Percentiles rank a stretch among this genome's conserved stretches.
These are phyloP conservation scores for Hericium erinaceus DNA, from an alignment of 768 basidiomycete genomes.

Conservation along the genomic window DNA sequence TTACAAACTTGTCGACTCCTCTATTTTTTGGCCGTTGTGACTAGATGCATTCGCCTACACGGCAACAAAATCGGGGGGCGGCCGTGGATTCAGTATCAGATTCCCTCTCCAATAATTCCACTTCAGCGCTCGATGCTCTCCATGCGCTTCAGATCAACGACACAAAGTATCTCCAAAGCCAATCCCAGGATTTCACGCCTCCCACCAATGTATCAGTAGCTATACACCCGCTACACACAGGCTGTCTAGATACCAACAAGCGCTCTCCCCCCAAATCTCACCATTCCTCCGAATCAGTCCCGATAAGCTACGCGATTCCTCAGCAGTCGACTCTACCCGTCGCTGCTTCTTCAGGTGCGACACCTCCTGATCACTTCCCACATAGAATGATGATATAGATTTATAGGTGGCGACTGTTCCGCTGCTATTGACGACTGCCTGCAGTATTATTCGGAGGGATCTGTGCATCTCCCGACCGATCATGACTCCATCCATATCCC, in stretches of 20 bases:
- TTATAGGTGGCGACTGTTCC: background rate
- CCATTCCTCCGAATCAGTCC: background rate
- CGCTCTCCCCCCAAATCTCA: background rate
- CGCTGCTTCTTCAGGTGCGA: background rate
- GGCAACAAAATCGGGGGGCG: too few species aligned
- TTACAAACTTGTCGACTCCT: too few species aligned
- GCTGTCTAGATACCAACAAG: background rate
- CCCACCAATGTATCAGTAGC: background rate
- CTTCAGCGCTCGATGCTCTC: slow-evolving; percentile 41
- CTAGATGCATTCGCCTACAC: too few species aligned
- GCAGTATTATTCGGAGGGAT: background rate
- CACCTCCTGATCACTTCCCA: background rate
- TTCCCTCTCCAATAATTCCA: slow-evolving; percentile 30
- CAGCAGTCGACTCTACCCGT: background rate
- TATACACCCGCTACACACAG: background rate
- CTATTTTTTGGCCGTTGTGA: too few species aligned
- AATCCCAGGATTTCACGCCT: slow-evolving; percentile 3
- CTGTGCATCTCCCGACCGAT: slow-evolving; percentile 3
- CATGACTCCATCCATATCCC: slow-evolving; percentile 20
- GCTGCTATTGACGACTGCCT: background rate
- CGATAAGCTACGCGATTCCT: background rate
- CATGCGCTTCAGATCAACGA: slow-evolving; percentile 45
- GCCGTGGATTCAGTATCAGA: background rate
- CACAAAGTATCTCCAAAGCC: slow-evolving; percentile 36
- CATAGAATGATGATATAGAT: background rate